Base-by-base conservation (phyloP, 306 rosid species). In the Cucumis cinereus region DNA sequence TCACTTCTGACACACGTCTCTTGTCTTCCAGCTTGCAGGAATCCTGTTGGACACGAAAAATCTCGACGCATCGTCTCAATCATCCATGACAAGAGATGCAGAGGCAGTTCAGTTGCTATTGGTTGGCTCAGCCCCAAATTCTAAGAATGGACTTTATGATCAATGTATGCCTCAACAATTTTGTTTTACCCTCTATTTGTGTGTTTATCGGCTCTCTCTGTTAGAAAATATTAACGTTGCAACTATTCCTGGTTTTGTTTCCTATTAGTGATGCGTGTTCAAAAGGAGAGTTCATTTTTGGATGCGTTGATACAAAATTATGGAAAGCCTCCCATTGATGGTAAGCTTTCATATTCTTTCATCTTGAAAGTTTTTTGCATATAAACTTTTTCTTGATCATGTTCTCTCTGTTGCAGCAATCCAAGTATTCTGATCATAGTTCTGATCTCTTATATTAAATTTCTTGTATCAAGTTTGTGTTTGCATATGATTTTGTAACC, bases 61-160 rank as follows among this genome's bases (percentile, higher is more conserved):
- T 80, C 77, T 93, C 36, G 87, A 85, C 47, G 78, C 85, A 8
- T 88, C 84, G 17, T 57, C 85, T 62, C 82, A 88, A 62, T 41
- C 79, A 61, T 84, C 89, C 2, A 85, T 85, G 96, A 88, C 97
- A 63, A 93, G 98, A 85, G 98, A 93, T 76, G 86, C 96, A 33
- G 97, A 93, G 81, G 97, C 97, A 68, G 92, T 93, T 45, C 92
- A 90, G 85, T 82, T 91, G 91, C 83, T 90, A 24, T 83, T 81
- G 61, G 97, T 87, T 81, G 96, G 93, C 81, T 86, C 86, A 10
- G 77, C 75, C 24, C 89, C 90, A 19, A 87, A 86, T 81, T 89
- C 87, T 80, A 75, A 96, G 84, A 82, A 85, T 73, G 80, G 89
- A 38, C 88, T 89, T 76, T 91, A 79, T 73, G 92, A 93, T 79